phyloP scores from a whole-genome alignment of 805 yeast genomes.

The Debaryomyces tyrocola region DNA sequence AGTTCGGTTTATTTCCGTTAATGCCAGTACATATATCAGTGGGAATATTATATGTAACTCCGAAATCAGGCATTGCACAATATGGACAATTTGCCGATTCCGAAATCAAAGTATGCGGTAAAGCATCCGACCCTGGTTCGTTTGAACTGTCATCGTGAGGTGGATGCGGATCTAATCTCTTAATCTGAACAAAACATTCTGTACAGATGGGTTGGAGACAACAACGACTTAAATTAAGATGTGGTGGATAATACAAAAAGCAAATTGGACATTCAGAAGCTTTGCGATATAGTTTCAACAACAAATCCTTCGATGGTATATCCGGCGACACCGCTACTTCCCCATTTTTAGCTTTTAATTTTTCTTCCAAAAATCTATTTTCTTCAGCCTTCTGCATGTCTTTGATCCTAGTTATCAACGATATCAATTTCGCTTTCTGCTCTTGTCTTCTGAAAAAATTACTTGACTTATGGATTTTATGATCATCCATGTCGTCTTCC shows the following conservation, averaged over 20 bases:
- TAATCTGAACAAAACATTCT: constrained; percentile 95
- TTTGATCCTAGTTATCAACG: constrained; percentile 31
- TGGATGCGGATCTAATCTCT: constrained; percentile 87
- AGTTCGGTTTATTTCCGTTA: constrained; percentile 52
- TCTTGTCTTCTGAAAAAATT: constrained; percentile 50
- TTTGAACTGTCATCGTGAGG: constrained; percentile 61
- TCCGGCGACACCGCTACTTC: constrained; percentile 17
- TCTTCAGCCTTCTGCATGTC: constrained; percentile 36
- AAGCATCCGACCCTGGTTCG: constrained; percentile 27
- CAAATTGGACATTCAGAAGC: constrained; percentile 93
- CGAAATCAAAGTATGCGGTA: constrained; percentile 67
- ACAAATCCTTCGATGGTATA: constrained; percentile 45
- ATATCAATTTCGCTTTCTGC: constrained; percentile 45
- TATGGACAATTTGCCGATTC: constrained; percentile 93
- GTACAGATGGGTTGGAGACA: constrained; percentile 93
- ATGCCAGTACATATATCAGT: constrained; percentile 53
- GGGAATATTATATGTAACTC: constrained; percentile 77
- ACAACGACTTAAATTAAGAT: constrained; percentile 78
- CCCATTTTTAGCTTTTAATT: constrained; percentile 11
- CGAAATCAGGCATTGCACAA: constrained; percentile 85
- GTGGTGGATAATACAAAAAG: constrained; percentile 78
- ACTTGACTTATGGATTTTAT: constrained; percentile 52
- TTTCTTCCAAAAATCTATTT: constrained; percentile 28
- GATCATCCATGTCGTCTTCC: constrained; percentile 62
- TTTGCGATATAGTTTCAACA: constrained; percentile 60